phyloP scores from a whole-genome alignment of 495 filamentous ascomycete species.

The Chaetomium fimeti region DNA sequence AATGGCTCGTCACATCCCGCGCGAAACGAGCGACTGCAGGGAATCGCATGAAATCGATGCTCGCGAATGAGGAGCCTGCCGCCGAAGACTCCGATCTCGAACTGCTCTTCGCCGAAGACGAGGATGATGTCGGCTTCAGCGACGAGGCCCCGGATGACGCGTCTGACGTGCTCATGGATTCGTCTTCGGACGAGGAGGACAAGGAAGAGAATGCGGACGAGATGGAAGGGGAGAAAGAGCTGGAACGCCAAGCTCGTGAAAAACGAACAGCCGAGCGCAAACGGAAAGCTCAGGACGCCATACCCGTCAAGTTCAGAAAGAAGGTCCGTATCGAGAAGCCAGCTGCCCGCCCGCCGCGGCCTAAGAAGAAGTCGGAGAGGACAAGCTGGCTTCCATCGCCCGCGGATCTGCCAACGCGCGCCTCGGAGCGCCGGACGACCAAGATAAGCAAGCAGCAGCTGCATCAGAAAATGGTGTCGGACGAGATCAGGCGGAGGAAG shows the following conservation, averaged over 20 bases:
- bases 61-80: slow-evolving; percentile 68
- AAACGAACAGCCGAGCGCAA: slow-evolving; percentile 58
- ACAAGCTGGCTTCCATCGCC: slow-evolving; percentile 80
- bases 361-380: slow-evolving; percentile 91
- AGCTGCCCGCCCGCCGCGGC: slow-evolving; percentile 51
- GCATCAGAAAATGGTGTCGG: slow-evolving; percentile 77
- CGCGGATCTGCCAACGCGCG: slow-evolving; percentile 76
- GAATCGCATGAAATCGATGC: slow-evolving; percentile 74
- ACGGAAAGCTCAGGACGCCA: slow-evolving; percentile 68
- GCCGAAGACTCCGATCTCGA: slow-evolving; percentile 65
- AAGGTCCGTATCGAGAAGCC: slow-evolving; percentile 55
- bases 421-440: slow-evolving; percentile 79
- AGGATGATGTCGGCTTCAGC: slow-evolving; percentile 77
- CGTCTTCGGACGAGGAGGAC: slow-evolving; percentile 78
- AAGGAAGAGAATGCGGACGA: slow-evolving; percentile 70
- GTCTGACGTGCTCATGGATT: slow-evolving; percentile 77
- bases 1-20: slow-evolving; percentile 75
- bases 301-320: slow-evolving; percentile 54
- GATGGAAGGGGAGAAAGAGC: slow-evolving; percentile 62
- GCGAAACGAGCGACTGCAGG: slow-evolving; percentile 82
- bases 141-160: slow-evolving; percentile 67
- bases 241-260: slow-evolving; percentile 60
- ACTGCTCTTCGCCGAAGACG: slow-evolving; percentile 79
- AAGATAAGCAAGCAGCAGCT: slow-evolving; percentile 80
- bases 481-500: slow-evolving; percentile 73